Base-by-base conservation (phyloP, 345 rosid genomes). In the Eucalyptus pumila region DNA sequence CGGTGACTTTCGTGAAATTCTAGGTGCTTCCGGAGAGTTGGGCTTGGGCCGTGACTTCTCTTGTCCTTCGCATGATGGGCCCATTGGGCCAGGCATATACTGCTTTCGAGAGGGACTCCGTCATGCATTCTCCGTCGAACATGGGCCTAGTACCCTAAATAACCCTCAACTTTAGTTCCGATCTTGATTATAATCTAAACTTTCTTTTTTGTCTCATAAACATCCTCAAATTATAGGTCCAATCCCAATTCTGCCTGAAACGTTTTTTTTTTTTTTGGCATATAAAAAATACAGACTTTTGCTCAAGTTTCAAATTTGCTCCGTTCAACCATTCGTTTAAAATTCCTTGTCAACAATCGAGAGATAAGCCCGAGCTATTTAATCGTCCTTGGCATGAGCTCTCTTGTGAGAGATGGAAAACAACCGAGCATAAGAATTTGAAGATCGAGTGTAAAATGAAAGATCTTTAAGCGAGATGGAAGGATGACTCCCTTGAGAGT, bases 351-450 rank as follows among this genome's bases (percentile, higher is more conserved):
- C 56, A 8, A 52, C 24, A 0, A 19, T 0, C 0, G 4, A 52
- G 56, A 52, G 24, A 7, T 52, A 51, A 51, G 56, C 10, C 0
- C 0, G 56, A 52, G 56, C 24, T 52, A 52, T 52, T 52, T 0
- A 0, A 52, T 19, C 0, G 56, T 52, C 56, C 56, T 0, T 1
- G 0, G 4, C 24, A 52, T 0, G 9, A 52, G 56, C 24, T 52
- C 56, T 52, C 10, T 0, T 52, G 4, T 52, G 56, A 52, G 24
- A 52, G 56, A 52, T 52, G 56, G 24, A 52, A 52, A 0, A 52
- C 56, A 17, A 19, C 10, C 10, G 0, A 52, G 56, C 56, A 51
- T 51, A 23, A 51, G 23, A 51, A 51, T 51, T 52, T 52, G 5
- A 52, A 52, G 58, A 52, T 1, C 19, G 0, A 52, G 1, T 52